Base-by-base conservation (phyloP, 2,329 filamentous ascomycete species). In the Xylaria sp. region DNA sequence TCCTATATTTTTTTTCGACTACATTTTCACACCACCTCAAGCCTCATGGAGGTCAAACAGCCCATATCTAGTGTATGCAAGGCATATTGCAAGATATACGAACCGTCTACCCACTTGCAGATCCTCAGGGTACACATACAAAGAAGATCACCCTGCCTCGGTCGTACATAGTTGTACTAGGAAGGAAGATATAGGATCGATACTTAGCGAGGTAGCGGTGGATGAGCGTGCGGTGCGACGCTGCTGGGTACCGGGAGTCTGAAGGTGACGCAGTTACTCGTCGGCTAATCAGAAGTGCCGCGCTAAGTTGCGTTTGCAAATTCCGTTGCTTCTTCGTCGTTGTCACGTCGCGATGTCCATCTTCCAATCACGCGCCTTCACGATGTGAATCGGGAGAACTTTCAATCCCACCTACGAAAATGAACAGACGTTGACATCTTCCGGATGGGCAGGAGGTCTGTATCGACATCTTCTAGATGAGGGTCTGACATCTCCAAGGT, bases 281-380 rank as follows among this genome's bases (percentile, higher is more conserved):
- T 15, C 62, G 68, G 65, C 64, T 68, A 65, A 70, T 67, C 61
- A 61, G 41, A 57, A 59, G 25, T 41, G n/a, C 46, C 65, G 58
- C 23, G 64, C 68, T 55, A 68, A 67, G 67, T 68, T 62, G 59
- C 28, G 31, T 64, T 63, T 48, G 56, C 41, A 54, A 66, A 23
- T 66, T 51, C 62, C 63, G 66, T 66, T 59, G 36, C 31, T 68
- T 69, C 62, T 66, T 68, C 63, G 66, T 71, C 46, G 66, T 52
- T 60, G 63, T 62, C 63, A 64, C 41, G 60, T 66, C 46, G 56
- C 33, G 31, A 46, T 57, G 41, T 23, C 31, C 43, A 5, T 59
- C 56, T 54, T 67, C 69, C 69, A 69, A 71, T 71, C 69, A 71
- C 39, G 57, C 28, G 43, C 39, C 23, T 52, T 62, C 59, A 13